Evolutionary conservation across 495 filamentous ascomycete species (phyloP), one percentile per base, ranked within the genome.

Genomic region (Aspergillus panamensis): DNA sequence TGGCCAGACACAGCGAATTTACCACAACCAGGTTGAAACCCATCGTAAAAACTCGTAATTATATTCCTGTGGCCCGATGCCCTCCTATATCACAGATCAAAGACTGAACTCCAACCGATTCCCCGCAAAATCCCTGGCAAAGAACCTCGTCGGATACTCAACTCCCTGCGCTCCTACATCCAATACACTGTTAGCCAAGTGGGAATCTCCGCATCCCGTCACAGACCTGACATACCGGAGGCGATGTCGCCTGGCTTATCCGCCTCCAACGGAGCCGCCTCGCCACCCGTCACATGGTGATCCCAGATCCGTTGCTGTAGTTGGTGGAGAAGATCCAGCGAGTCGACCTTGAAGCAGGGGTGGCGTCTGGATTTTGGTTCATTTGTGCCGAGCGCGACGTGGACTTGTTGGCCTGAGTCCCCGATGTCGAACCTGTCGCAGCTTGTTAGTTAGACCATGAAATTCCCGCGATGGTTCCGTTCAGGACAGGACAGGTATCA

Each of bases 111-210:
- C 84, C 42, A 87, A 65, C 55, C 78, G 59, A 65, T 87, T 87
- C 8, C 84, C 83, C 6, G 80, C 82, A 73, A 73, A 86, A 60
- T 86, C 84, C 52, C 84, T 72, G 0, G 82, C 84, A 67, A 87
- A 87, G 69, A 86, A 86, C 17, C 83, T 70, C 30, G 65, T 72
- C 1, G 83, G 83, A 62, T 84, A 85, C 61, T 85, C 84, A 1
- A 77, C 79, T 0, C 79, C 82, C 61, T 81, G 69, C 0, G 69
- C 66, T 6, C 82, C 82, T 82, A 48, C 44, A 25, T 25, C 25
- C 25, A 2, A 25, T 5, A 25, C 25, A 25, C 25, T 5, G 25
- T 25, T 25, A 25, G 25, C 25, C 25, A 25, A 5, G 2, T 25
- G 25, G 25, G 5, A 25, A 25, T 5, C 25, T 5, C 25, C 2